Evolutionary conservation across 1,284 basidiomycete species (phyloP).

Genomic region (Golubevia pallescens): DNA sequence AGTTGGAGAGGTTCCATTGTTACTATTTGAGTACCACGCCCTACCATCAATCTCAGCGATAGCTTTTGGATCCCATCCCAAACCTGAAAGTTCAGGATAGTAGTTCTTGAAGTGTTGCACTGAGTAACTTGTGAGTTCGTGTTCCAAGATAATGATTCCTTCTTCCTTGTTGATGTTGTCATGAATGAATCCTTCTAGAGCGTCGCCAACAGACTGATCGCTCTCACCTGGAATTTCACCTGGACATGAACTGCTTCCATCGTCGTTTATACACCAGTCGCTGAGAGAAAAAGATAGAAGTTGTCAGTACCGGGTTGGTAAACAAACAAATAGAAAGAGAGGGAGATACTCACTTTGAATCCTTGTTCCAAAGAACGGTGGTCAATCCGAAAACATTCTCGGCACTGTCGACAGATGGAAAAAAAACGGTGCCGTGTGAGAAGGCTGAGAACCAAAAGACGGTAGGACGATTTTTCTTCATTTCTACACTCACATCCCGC

Average conservation of each 20-base stretch:
- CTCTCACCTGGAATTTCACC: slow-evolving; percentile 23
- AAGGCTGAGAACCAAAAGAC: background rate
- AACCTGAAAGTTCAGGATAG: slow-evolving; percentile 22
- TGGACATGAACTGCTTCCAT: slow-evolving; percentile 25
- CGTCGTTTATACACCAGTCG: slow-evolving; percentile 19
- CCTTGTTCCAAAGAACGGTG: slow-evolving; percentile 80
- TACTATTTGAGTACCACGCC: slow-evolving; percentile 40
- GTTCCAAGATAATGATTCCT: slow-evolving; percentile 45
- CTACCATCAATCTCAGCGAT: slow-evolving; percentile 26
- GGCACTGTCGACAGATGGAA: slow-evolving; percentile 12
- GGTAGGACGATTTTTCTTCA: slow-evolving; percentile 11
- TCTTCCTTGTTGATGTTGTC: slow-evolving; percentile 21
- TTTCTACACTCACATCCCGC: no score
- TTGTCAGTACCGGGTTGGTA: background rate
- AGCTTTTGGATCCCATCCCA: slow-evolving; percentile 31
- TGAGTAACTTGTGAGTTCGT: slow-evolving; percentile 36
- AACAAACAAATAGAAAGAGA: no score
- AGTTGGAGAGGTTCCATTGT: slow-evolving; percentile 8
- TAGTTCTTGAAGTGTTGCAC: slow-evolving; percentile 35
- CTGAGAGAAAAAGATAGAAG: background rate
- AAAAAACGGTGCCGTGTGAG: background rate
- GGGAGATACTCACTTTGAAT: slow-evolving; percentile 50
- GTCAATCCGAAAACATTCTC: slow-evolving; percentile 67
- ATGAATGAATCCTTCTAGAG: slow-evolving; percentile 15
- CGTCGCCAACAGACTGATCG: slow-evolving; percentile 15